phyloP scores from a whole-genome alignment of 2,329 filamentous ascomycete genomes.

The Fonsecaea nubica region DNA sequence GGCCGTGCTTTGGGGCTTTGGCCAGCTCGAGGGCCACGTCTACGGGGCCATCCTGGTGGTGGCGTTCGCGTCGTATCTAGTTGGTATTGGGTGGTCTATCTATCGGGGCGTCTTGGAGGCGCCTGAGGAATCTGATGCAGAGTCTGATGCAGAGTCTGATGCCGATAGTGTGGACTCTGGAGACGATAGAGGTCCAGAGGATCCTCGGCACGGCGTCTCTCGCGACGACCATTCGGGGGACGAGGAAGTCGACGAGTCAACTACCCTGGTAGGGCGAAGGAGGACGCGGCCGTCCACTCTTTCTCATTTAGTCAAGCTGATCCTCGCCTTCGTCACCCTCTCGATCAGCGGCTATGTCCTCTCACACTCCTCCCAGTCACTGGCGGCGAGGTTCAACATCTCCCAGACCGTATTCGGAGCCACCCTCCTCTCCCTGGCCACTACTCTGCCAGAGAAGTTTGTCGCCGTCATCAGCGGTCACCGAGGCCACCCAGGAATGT shows the following conservation, averaged over 20 bases:
- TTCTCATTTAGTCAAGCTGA: conserved; percentile 53
- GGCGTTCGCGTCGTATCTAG: conserved; percentile 54
- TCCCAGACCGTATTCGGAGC: conserved; percentile 58
- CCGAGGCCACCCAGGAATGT: conserved; percentile 56
- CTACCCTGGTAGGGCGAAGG: neutral
- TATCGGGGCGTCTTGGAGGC: conserved; percentile 51
- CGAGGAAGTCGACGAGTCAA: conserved; percentile 8
- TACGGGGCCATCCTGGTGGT: conserved; percentile 51
- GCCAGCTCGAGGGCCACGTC: conserved; percentile 33
- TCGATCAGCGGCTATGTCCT: conserved; percentile 58
- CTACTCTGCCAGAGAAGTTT: conserved; percentile 62
- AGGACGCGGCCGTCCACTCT: conserved; percentile 42
- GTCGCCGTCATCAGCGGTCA: conserved; percentile 57
- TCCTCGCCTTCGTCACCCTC: conserved; percentile 54
- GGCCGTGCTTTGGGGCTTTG: conserved; percentile 30
- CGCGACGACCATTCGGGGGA: neutral
- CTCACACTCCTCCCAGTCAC: conserved; percentile 52
- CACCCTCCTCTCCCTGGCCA: conserved; percentile 58
- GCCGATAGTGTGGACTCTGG: neutral
- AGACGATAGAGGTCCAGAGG: neutral
- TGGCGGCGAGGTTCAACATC: conserved; percentile 51
- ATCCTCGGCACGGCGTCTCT: neutral
- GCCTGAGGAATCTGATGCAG: conserved; percentile 53
- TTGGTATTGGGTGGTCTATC: conserved; percentile 55
- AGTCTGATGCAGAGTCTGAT: conserved; percentile 49